Conservation (phyloP, 345 rosid genomes). For the Populus simonii region DNA sequence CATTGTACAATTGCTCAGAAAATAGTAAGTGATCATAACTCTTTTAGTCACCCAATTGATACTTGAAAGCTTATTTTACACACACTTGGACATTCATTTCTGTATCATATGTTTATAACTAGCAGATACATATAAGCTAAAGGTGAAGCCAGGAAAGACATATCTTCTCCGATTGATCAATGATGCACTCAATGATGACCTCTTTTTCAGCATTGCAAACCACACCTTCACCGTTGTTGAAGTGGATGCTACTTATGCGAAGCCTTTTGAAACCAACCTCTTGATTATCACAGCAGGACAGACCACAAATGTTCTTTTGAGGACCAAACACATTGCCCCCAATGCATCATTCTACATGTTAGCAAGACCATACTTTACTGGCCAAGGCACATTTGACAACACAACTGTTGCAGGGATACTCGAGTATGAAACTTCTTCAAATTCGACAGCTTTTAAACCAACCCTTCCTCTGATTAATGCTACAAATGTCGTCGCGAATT, state of each 20-base stretch:
- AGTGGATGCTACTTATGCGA: conserved; percentile 70
- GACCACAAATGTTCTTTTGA: conserved; percentile 66
- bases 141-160: conserved; percentile 63
- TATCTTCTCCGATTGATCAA: conserved; percentile 72
- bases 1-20: conserved; percentile 66
- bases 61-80: too few relatives aligned
- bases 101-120: background rate
- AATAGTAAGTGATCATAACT: conserved; percentile 31
- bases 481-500: conserved; percentile 45
- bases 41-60: too few relatives aligned
- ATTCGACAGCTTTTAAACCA: conserved; percentile 34
- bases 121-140: conserved; percentile 60
- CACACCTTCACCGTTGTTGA: conserved; percentile 64
- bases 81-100: too few relatives aligned
- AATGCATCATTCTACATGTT: conserved; percentile 55
- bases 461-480: conserved; percentile 55
- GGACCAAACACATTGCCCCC: conserved; percentile 48
- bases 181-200: conserved; percentile 70
- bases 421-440: conserved; percentile 36
- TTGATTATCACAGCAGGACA: conserved; percentile 62
- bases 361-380: conserved; percentile 68
- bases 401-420: conserved; percentile 66
- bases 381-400: conserved; percentile 62
- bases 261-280: conserved; percentile 58
- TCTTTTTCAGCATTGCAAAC: conserved; percentile 74